Evolutionary conservation across 2,329 filamentous ascomycete species (phyloP), one percentile per base, ranked within the genome.

Genomic region (Cercospora canescens): DNA sequence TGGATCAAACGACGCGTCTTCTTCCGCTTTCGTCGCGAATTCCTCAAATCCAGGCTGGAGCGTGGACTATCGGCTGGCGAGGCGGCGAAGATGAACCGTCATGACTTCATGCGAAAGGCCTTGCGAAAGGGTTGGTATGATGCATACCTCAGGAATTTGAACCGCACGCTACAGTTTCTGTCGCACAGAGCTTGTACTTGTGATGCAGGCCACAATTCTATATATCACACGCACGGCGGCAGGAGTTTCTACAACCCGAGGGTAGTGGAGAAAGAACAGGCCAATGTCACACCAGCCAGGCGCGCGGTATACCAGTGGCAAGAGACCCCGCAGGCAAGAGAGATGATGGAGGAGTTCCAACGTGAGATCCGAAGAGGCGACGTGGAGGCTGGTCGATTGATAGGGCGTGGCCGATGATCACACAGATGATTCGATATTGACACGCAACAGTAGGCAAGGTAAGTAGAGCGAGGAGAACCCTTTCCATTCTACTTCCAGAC

Each of bases 1-100:
- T 63, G 62, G 62, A 52, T 63, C 41, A 59, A 63, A 39, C 37
- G 52, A 30, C 54, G 62, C 2, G 62, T 63, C 39, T 58, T 52
- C 18, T 6, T 21, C 7, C 54, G 41, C 18, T 52, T 63, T 14
- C 54, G 62, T 39, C 28, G 16, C 14, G 54, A 50, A 5, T 58
- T 58, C 12, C 24, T 63, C 26, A 59, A 58, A 30, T 58, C 39
- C 12, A 35, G 57, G 14, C 39, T 63, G 30, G 39, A 59, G 4
- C 21, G 7, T 16, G 34, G 28, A 16, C 35, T 62, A 6, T 26
- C 48, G 7, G 11, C 48, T 30, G 34, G 37, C 28, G 60, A 55
- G 21, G 39, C 7, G 26, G 35, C 11, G n/a, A 26, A 41, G 11
- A 41, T 56, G 21, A 24, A 37, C 1, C 24, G 11, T 6, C 45